Percentiles rank a stretch among this genome's conserved stretches.
phyloP scores from a whole-genome alignment of 2,329 filamentous ascomycete species.

The Fusarium stilboides region DNA sequence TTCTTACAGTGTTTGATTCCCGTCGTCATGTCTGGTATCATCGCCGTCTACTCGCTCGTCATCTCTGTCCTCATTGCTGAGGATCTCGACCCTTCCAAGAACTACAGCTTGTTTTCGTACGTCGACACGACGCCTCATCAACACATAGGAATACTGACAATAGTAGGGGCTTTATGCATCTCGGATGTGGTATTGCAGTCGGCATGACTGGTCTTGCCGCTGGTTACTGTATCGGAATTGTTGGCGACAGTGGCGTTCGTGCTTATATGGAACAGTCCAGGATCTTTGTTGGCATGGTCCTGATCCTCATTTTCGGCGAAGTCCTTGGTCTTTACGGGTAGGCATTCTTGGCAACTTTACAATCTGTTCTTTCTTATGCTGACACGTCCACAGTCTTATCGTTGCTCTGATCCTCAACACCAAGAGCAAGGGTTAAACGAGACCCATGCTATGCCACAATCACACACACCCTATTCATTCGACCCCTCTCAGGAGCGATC shows the following conservation, averaged over 20 bases:
- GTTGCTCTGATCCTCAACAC: conserved; percentile 95
- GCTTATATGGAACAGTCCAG: conserved; percentile 97
- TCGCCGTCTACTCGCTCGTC: conserved; percentile 97
- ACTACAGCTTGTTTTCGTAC: conserved; percentile 89
- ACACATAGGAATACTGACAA: conserved; percentile 36
- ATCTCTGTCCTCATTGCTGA: conserved; percentile 96
- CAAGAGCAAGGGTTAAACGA: conserved; percentile 75
- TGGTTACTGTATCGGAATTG: conserved; percentile 95
- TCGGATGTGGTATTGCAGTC: conserved; percentile 90
- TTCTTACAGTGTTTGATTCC: conserved; percentile 81
- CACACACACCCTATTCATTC: conserved; percentile 16
- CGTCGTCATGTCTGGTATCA: conserved; percentile 98
- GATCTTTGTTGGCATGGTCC: conserved; percentile 98
- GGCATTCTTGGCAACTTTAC: conserved; percentile 51
- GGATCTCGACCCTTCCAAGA: conserved; percentile 81
- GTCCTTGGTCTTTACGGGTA: conserved; percentile 97
- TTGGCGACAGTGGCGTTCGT: conserved; percentile 93
- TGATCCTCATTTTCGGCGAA: conserved; percentile 98
- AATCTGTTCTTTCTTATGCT: conserved; percentile 17
- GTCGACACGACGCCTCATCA: conserved; percentile 50
- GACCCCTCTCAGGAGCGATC: conserved; percentile 8
- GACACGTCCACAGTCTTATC: conserved; percentile 75
- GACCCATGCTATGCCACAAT: not conserved
- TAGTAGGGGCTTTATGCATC: conserved; percentile 88
- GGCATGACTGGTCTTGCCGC: conserved; percentile 93